Base-by-base conservation (phyloP, 768 basidiomycete genomes). In the Coprinellus micaceus region DNA sequence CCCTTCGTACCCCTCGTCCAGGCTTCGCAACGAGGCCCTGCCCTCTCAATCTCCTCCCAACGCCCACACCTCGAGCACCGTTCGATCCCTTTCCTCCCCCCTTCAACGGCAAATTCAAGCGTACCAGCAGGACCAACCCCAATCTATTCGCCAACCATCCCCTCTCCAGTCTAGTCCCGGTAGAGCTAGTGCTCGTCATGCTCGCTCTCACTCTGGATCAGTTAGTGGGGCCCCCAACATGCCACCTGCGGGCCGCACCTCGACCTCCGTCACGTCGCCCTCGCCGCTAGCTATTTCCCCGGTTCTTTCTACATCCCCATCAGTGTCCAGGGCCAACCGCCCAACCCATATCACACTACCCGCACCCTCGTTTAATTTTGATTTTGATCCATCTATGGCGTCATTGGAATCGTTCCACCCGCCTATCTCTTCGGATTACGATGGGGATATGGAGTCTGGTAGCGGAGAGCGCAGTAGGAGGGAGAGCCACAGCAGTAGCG, bases 321-420 rank as follows among this genome's bases (percentile, higher is more conserved):
- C 49, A 13, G 30, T 39, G 7, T 19, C 36, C 17, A 50, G 49
- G 19, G 48, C 55, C 15, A 56, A 56, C 21, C 21, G 55, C 29
- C 55, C 55, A 1, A 56, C 55, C 13, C 55, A 51, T 26, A 56
- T 56, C 28, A 15, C 37, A 2, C 39, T 56, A 2, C 55, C 55
- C 15, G 39, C 55, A 2, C 55, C 48, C 10, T 47, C 55, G 24
- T 56, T 56, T 48, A n/a, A 56, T 21, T 49, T 50, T 25, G 55
- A 56, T 19, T 30, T 50, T n/a, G 55, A 56, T 24, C 55, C 55
- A 5, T 49, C 48, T 10, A 30, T 49, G 29, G 48, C 48, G 22
- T 56, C 55, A 2, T 28, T 56, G n/a, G 33, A 30, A 12, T 55
- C 54, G n/a, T 13, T 50, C 3, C 48, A 62, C 54, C 28, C 39